A percentile compares a stretch with the other conserved stretches of the same genome.
phyloP scores from a whole-genome alignment of 2,329 filamentous ascomycete species.

The Pseudogymnoascus sp. region DNA sequence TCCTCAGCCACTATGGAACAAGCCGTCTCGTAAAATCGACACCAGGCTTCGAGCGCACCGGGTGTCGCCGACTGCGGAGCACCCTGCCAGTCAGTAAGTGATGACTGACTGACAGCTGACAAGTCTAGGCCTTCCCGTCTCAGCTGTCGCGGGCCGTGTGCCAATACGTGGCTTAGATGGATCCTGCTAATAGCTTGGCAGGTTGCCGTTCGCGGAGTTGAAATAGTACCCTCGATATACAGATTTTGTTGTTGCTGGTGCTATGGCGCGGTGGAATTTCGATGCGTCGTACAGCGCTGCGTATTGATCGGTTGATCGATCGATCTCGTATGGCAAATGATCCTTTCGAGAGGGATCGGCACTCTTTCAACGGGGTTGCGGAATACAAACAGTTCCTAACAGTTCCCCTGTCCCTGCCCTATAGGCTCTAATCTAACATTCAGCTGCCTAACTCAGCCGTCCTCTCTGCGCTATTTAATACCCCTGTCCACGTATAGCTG shows the following conservation, averaged over 20 bases:
- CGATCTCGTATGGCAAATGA: not conserved
- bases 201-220: not conserved
- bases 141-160: not conserved
- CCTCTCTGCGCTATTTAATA: not conserved
- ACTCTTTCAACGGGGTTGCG: not conserved
- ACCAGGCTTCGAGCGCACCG: not conserved
- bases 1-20: not conserved
- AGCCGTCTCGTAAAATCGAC: not conserved
- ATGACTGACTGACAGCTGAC: not conserved
- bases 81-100: not conserved
- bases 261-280: not conserved
- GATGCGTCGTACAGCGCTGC: not conserved
- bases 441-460: not conserved
- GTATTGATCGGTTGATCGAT: not conserved
- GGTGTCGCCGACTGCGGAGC: not conserved
- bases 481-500: not conserved
- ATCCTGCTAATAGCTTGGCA: not conserved
- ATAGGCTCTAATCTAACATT: not conserved
- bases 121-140: not conserved
- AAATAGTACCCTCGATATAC: not conserved
- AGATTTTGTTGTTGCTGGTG: not conserved
- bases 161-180: not conserved
- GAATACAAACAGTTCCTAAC: not conserved
- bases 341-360: not conserved
- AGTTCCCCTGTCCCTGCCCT: not conserved